Evolutionary conservation across 768 basidiomycete genomes (phyloP), one percentile per base, ranked within the genome.

Genomic region (Tubosaeta sp.): DNA sequence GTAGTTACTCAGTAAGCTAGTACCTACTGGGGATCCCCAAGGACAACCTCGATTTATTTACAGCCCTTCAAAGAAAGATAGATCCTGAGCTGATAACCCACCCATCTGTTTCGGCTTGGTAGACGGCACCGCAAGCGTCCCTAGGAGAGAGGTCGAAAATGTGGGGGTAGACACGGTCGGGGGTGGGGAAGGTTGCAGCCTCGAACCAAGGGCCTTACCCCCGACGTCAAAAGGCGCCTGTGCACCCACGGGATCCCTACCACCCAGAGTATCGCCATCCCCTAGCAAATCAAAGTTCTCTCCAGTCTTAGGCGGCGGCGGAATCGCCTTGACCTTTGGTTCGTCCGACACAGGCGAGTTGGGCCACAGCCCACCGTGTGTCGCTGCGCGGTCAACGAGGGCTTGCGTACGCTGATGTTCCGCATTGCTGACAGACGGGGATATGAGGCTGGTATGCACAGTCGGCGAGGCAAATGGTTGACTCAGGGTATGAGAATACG

Each of bases 61-160:
- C 31, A 86, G 61, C 33, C 88, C 86, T 69, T 93, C 91, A 65
- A 93, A 94, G 67, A 94, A 93, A 16, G 85, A 89, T 47, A 92
- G 66, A 76, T 92, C 91, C 69, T 90, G 87, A 3, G 88, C 90
- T 4, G 85, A 87, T 46, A 92, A 66, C 5, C 85, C 86, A 12
- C 83, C 81, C n/a, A 61, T 68, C 62, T 57, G 58, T 49, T 44
- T 63, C 42, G 66, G 56, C 44, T 65, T 57, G 25, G 51, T 32
- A 13, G 54, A 22, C 25, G 58, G 58, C 17, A 54, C 51, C 34
- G 48, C 19, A 6, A 9, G 29, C 29, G 62, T 43, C 14, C 39
- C 50, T 32, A 50, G 42, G 39, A 60, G 43, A 45, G 60, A 59
- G 37, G 52, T 54, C 19, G 58, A 60, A 19, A 59, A 56, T 6